Base-by-base conservation (phyloP, 805 yeast genomes). In the Diddensiella transvaalensis region DNA sequence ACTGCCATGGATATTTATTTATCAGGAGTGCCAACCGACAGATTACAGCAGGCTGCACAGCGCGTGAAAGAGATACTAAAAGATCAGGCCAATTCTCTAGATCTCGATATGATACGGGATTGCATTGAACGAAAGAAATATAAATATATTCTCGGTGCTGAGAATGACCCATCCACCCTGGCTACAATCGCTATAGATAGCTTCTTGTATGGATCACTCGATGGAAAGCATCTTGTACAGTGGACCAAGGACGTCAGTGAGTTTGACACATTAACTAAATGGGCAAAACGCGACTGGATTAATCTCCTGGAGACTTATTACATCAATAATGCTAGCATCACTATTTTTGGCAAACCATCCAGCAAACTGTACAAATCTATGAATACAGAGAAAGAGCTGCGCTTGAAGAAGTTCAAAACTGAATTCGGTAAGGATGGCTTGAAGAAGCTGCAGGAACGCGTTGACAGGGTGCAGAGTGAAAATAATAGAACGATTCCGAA, bases 401-500 rank as follows among this genome's bases (percentile, higher is more conserved):
- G 81, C 11, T 50, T 75, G 2, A 65, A 73, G 37, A 74, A 76
- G 10, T 79, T 88, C 62, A 73, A 73, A 47, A 64, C 61, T 2
- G 63, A 69, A 18, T 72, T 78, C 46, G 91, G 90, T 13, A 71
- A 73, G 38, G 71, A 71, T 0, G 95, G 93, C 0, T 76, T 85
- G 38, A 64, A 67, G 15, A 59, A 74, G 32, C 66, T 87, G 37
- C 77, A 69, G 10, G 63, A 73, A 22, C 69, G 71, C 43, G 69
- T 93, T 36, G 73, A 80, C 22, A 52, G 60, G 0, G 97, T 97
- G 0, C 82, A 80, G 57, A 70, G 63, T 2, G 73, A 71, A 41
- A 91, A 91, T 64, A 85, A 87, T 61, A 68, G 60, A n/a, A 84
- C 85, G 19, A 85, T 93, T 52, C 97, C 98, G 0, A 75, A 77